Evolutionary conservation across 192 early-diverging fungal species (phyloP).

Genomic region (Obelidium mucronatum): DNA sequence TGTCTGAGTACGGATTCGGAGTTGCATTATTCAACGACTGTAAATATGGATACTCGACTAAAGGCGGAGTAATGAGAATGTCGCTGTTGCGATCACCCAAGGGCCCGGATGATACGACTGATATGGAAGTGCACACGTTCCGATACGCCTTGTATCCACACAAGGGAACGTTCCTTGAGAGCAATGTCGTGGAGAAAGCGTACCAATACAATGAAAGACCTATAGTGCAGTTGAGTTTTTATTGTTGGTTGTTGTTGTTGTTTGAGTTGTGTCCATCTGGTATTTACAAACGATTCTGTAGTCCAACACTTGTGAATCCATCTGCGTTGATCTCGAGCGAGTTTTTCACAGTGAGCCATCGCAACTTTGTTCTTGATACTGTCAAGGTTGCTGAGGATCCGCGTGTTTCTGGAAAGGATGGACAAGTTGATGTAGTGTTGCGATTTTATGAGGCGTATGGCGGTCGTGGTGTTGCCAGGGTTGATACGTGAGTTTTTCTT

Average conservation of each 20-base stretch:
- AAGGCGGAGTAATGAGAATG: slow-evolving; percentile 81
- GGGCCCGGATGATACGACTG: slow-evolving; percentile 25
- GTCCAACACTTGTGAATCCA: slow-evolving; percentile 34
- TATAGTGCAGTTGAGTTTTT: slow-evolving; percentile 46
- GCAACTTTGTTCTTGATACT: slow-evolving; percentile 88
- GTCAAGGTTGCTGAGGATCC: slow-evolving; percentile 88
- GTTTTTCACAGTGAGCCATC: slow-evolving; percentile 30
- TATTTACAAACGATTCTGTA: slow-evolving; percentile 6
- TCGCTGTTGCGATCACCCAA: slow-evolving; percentile 90
- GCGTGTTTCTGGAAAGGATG: slow-evolving; percentile 4
- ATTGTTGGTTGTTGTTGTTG: not conserved
- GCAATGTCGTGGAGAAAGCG: slow-evolving; percentile 83
- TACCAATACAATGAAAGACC: slow-evolving; percentile 93
- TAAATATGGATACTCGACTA: slow-evolving; percentile 93
- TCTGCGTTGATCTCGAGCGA: slow-evolving; percentile 52
- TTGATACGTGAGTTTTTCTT: slow-evolving; percentile 51
- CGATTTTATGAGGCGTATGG: slow-evolving; percentile 93
- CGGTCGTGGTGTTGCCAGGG: slow-evolving; percentile 70
- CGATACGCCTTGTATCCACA: slow-evolving; percentile 93
- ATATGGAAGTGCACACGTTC: slow-evolving; percentile 75
- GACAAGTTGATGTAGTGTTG: slow-evolving; percentile 67
- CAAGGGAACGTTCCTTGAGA: slow-evolving; percentile 79
- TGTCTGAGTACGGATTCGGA: slow-evolving; percentile 94
- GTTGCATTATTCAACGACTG: slow-evolving; percentile 94
- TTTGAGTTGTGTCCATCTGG: slow-evolving; percentile 41